A percentile compares a stretch with the other conserved stretches of the same genome.
These are phyloP conservation scores for Populus hybrid DNA, from an alignment of 441 rosid genomes.

Conservation along the genomic window DNA sequence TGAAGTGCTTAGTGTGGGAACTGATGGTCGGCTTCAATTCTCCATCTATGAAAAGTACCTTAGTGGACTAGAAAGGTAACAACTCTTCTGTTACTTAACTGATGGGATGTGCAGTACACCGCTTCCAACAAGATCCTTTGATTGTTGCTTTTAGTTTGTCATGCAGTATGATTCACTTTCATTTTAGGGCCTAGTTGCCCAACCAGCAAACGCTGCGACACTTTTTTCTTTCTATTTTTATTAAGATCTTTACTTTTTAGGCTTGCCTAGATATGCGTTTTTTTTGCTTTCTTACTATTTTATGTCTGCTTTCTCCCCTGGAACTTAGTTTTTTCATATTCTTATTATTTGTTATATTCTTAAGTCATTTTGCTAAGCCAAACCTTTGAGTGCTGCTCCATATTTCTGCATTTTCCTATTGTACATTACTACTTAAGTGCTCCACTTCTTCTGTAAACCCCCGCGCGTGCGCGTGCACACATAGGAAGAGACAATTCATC, in stretches of 20 bases:
- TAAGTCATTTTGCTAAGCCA: background rate
- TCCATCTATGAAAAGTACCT: conserved; percentile 78
- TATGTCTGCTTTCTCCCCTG: background rate
- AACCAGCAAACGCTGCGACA: background rate
- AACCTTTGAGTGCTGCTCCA: background rate
- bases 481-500: background rate
- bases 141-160: background rate
- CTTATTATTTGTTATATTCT: background rate
- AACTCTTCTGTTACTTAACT: background rate
- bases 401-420: background rate
- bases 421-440: background rate
- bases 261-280: background rate
- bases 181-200: background rate
- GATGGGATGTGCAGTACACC: background rate
- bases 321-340: background rate
- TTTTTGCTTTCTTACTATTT: background rate
- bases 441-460: background rate
- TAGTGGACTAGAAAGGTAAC: conserved; percentile 73
- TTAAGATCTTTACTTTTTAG: background rate
- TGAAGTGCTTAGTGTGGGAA: conserved; percentile 53
- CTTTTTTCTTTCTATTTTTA: background rate
- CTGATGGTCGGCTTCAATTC: conserved; percentile 69
- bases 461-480: accelerated
- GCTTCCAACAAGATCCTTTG: background rate
- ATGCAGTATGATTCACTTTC: background rate